phyloP scores from a whole-genome alignment of 257 asterid genomes.

The Lavandula angustifolia region DNA sequence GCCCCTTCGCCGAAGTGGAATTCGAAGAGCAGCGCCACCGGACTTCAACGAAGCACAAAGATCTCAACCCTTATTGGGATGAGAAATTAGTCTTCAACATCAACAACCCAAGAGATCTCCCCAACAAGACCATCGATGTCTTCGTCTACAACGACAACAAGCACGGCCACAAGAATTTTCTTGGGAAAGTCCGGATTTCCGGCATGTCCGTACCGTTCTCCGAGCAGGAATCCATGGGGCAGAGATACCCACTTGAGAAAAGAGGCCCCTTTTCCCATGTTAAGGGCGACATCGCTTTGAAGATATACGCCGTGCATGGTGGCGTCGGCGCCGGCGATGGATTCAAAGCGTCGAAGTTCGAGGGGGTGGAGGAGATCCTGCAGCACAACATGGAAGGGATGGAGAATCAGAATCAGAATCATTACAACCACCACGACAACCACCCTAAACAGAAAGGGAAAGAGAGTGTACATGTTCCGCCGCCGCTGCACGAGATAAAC shows the following conservation, averaged over 20 bases:
- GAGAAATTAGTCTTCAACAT: conserved; percentile 66
- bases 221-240: conserved; percentile 61
- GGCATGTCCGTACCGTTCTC: conserved; percentile 62
- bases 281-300: conserved; percentile 78
- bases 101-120: conserved; percentile 46
- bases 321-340: conserved; percentile 20
- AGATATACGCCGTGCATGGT: conserved; percentile 47
- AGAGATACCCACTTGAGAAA: conserved; percentile 88
- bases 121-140: conserved; percentile 56
- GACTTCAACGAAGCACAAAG: conserved; percentile 63
- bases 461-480: not conserved
- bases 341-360: conserved; percentile 26
- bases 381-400: conserved; percentile 25
- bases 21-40: conserved; percentile 63
- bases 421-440: conserved; percentile 22
- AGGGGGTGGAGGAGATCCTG: conserved; percentile 33
- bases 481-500: conserved; percentile 52
- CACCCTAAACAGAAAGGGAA: conserved; percentile 19
- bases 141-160: conserved; percentile 62
- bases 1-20: conserved; percentile 79
- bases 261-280: conserved; percentile 80
- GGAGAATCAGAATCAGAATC: conserved; percentile 25
- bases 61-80: conserved; percentile 84
- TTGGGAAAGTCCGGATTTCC: conserved; percentile 75
- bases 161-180: conserved; percentile 68